Evolutionary conservation across 495 filamentous ascomycete species (phyloP).

Genomic region (Sphaerosporella brunnea): DNA sequence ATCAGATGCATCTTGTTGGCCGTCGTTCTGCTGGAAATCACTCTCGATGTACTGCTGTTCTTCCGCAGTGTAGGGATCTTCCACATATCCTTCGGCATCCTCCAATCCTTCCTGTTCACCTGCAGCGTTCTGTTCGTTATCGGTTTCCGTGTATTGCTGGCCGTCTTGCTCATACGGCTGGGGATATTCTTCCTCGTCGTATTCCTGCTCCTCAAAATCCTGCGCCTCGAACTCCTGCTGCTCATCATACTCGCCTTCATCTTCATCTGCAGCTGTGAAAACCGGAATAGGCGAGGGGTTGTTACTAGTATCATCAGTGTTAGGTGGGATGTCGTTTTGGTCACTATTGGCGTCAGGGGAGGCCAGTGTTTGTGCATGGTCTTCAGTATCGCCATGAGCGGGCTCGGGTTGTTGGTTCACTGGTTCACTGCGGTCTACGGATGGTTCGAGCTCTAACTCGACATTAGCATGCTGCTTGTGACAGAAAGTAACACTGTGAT

Average conservation of each 20-base stretch:
- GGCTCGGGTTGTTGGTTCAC: no score
- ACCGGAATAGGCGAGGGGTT: conserved; percentile 6
- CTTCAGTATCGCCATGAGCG: background rate
- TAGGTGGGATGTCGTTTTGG: background rate
- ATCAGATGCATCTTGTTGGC: background rate
- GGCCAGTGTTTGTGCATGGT: background rate
- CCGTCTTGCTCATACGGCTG: background rate
- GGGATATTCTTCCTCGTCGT: background rate
- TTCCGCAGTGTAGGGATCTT: background rate
- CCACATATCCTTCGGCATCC: background rate
- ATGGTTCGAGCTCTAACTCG: no score
- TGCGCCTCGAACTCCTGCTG: no score
- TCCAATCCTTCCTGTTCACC: background rate
- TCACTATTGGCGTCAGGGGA: background rate
- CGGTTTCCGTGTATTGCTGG: background rate
- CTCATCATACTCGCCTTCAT: conserved; percentile 7
- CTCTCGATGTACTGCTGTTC: background rate
- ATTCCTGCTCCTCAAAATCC: background rate
- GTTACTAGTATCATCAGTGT: conserved; percentile 5
- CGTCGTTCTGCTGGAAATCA: background rate
- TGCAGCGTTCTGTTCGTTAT: background rate
- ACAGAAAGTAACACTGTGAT: no score
- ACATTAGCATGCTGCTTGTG: no score
- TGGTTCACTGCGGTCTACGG: no score
- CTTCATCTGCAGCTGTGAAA: conserved; percentile 3